Evolutionary conservation across 345 rosid species (phyloP), one percentile per base, ranked within the genome.

Genomic region (Kernera saxatilis): DNA sequence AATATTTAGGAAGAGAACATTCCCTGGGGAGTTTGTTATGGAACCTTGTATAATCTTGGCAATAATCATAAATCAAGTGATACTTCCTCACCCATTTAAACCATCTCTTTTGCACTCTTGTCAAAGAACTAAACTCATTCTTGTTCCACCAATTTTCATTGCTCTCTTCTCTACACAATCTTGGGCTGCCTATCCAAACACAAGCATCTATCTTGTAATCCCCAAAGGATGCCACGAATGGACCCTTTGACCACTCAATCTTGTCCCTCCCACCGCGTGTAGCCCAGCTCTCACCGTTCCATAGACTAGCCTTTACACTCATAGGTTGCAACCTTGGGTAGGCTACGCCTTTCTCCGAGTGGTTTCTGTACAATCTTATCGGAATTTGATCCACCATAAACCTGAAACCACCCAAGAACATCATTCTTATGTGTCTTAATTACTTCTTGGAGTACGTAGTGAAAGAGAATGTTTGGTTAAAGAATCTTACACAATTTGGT

Each of bases 261-360:
- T 87, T 93, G 71, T 87, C 92, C 15, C 35, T 78, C 2, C 97
- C 97, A 13, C 96, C 97, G 0, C 85, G 79, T 35, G 98, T 90
- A 8, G 97, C 97, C 98, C 97, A 93, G 70, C 79, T 82, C 54
- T 87, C 96, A 8, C 97, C 98, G 9, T 90, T 85, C 96, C 96
- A 93, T 73, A 93, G 77, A 85, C 84, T 87, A 29, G 51, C 63
- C 44, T 84, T 80, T 62, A 88, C 62, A 66, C 83, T 73, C 97
- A 93, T 88, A 3, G 97, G 93, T 25, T 88, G 90, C 84, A 80
- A 79, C 71, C 82, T 81, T 2, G 97, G 98, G 68, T 75, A 93
- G 18, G 91, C 82, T 60, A 85, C 86, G 1, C 90, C 93, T 77
- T 88, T 78, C 49, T 86, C 90, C 10, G 87, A 85, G 18, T 90